A percentile compares a stretch with the other conserved stretches of the same genome.
Conservation (phyloP, 2,329 filamentous ascomycete genomes). For the Fusarium transvaalense region DNA sequence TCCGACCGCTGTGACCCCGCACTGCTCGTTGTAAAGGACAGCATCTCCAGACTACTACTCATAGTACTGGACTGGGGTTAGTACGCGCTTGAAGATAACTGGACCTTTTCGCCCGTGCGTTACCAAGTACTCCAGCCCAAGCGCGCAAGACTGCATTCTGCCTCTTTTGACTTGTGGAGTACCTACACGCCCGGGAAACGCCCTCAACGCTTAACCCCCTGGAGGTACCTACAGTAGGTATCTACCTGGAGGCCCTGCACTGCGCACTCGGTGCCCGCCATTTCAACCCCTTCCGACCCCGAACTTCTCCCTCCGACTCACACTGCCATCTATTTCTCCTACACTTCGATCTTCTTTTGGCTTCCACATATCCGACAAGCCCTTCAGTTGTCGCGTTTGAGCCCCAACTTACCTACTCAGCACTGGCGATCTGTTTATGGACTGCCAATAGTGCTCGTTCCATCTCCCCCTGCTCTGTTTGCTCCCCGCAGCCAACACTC, state of each 20-base stretch:
- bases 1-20: slow-evolving; percentile 33
- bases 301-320: slow-evolving; percentile 45
- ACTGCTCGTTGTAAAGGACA: slow-evolving; percentile 23
- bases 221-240: slow-evolving; percentile 19
- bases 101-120: slow-evolving; percentile 41
- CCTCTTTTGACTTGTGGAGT: slow-evolving; percentile 28
- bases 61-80: slow-evolving; percentile 41
- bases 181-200: slow-evolving; percentile 28
- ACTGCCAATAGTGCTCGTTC: slow-evolving; percentile 35
- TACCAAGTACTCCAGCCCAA: slow-evolving; percentile 41
- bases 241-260: slow-evolving; percentile 34
- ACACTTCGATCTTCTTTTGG: slow-evolving; percentile 44
- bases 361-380: slow-evolving; percentile 36
- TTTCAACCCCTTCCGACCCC: slow-evolving; percentile 47
- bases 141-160: slow-evolving; percentile 26
- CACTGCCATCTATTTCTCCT: slow-evolving; percentile 40
- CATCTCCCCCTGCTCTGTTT: slow-evolving; percentile 1
- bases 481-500: slow-evolving; percentile 16
- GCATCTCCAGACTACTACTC: slow-evolving; percentile 38
- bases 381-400: slow-evolving; percentile 18
- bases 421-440: slow-evolving; percentile 40
- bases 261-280: slow-evolving; percentile 45
- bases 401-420: slow-evolving; percentile 3
- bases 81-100: slow-evolving; percentile 36
- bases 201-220: slow-evolving; percentile 37